Percentiles rank a stretch among this genome's conserved stretches.
Evolutionary conservation across 257 asterid species (phyloP).

Genomic region (Haberlea rhodopensis): DNA sequence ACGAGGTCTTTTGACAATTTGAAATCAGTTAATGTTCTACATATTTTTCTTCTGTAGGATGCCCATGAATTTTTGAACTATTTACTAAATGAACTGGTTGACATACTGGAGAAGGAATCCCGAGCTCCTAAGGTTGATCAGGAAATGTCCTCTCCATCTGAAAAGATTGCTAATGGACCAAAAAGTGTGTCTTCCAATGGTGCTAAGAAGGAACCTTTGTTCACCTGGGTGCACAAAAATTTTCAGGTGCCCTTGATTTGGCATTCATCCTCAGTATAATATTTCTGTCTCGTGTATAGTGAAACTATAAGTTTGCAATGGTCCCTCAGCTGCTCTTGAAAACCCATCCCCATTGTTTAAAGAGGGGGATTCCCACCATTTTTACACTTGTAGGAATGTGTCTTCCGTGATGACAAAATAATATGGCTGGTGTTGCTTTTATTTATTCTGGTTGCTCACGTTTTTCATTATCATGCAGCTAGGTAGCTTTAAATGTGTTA

Average conservation of each 20-base stretch:
- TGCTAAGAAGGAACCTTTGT: slow-evolving; percentile 54
- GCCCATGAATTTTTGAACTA: slow-evolving; percentile 92
- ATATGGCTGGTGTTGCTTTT: background rate
- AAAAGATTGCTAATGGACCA: slow-evolving; percentile 65
- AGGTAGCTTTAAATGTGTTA: background rate
- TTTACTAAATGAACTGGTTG: slow-evolving; percentile 82
- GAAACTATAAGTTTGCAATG: background rate
- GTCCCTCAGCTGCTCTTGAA: background rate
- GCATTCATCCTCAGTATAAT: slow-evolving; percentile 14
- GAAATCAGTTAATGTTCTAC: slow-evolving; percentile 21
- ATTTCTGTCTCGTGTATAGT: background rate
- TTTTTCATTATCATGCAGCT: slow-evolving; percentile 1
- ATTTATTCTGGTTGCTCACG: background rate
- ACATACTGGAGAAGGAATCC: slow-evolving; percentile 81
- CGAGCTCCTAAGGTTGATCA: slow-evolving; percentile 54
- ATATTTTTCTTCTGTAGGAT: slow-evolving; percentile 42
- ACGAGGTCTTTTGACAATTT: slow-evolving; percentile 7
- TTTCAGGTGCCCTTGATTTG: slow-evolving; percentile 58
- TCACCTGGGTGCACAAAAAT: slow-evolving; percentile 92
- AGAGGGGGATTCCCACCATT: background rate
- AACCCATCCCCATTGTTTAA: background rate
- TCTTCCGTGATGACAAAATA: background rate
- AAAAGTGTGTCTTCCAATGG: slow-evolving; percentile 47
- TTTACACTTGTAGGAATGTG: background rate
- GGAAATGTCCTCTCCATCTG: slow-evolving; percentile 47